A percentile compares a stretch with the other conserved stretches of the same genome.
These are phyloP conservation scores for Penicillium atrosanguineum DNA, from an alignment of 495 filamentous ascomycete species.

Conservation along the genomic window DNA sequence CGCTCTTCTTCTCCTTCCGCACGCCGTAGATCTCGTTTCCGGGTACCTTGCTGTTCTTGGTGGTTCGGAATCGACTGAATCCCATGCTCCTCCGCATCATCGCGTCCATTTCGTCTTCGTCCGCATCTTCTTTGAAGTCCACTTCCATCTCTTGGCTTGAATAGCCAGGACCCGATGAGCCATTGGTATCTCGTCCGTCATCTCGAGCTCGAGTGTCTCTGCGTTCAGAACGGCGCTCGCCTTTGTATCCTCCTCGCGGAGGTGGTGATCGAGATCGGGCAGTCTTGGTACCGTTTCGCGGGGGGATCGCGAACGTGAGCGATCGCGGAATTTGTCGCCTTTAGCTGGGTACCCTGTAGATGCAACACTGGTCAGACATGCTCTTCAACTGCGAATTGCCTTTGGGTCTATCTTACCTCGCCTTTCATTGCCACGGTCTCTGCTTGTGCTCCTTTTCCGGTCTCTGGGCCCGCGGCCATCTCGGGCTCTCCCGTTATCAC, in stretches of 20 bases:
- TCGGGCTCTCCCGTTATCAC: constrained; percentile 39
- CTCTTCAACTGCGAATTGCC: neutral
- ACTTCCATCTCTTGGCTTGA: constrained; percentile 43
- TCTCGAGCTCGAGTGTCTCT: constrained; percentile 28
- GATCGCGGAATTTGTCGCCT: constrained; percentile 39
- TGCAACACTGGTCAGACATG: neutral
- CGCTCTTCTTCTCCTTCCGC: constrained; percentile 89
- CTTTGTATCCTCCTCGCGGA: constrained; percentile 31
- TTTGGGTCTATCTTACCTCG: constrained; percentile 32
- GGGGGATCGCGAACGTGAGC: constrained; percentile 44
- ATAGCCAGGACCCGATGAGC: constrained; percentile 13
- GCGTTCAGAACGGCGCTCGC: constrained; percentile 33
- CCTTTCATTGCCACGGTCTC: constrained; percentile 44
- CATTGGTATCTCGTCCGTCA: constrained; percentile 26
- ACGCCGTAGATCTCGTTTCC: constrained; percentile 86
- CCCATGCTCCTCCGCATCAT: constrained; percentile 85
- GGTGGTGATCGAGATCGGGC: constrained; percentile 36
- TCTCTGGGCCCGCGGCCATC: constrained; percentile 37
- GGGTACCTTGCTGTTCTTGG: constrained; percentile 84
- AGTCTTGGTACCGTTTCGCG: constrained; percentile 37
- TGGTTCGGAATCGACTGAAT: constrained; percentile 79
- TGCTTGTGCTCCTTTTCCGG: constrained; percentile 46
- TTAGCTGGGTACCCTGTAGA: constrained; percentile 30
- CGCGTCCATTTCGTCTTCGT: constrained; percentile 66
- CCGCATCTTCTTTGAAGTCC: constrained; percentile 50